phyloP scores from a whole-genome alignment of 2,329 filamentous ascomycete species.

The Elsinoe australis region DNA sequence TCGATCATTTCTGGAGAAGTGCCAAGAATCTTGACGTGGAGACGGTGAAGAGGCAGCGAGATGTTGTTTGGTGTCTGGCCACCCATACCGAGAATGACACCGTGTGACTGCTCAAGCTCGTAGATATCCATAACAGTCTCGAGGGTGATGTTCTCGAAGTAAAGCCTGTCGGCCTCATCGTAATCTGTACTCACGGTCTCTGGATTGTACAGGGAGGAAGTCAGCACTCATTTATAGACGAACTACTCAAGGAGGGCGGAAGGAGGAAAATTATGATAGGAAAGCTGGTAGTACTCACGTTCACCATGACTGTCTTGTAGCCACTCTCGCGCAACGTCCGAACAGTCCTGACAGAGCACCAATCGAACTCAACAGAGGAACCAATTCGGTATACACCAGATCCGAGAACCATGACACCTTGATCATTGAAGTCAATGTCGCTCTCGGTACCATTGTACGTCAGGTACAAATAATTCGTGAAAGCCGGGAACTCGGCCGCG shows the following conservation, averaged over 20 bases:
- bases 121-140: constrained; percentile 93
- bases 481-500: constrained; percentile 88
- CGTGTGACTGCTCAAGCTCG: constrained; percentile 70
- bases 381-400: constrained; percentile 96
- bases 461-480: constrained; percentile 91
- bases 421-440: constrained; percentile 77
- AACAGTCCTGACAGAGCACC: constrained; percentile 93
- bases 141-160: constrained; percentile 91
- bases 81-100: constrained; percentile 91
- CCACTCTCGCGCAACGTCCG: constrained; percentile 76
- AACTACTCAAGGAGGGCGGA: constrained; percentile 15
- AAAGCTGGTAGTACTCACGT: constrained; percentile 35
- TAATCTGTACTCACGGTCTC: constrained; percentile 76
- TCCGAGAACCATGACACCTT: constrained; percentile 91
- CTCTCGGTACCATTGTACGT: constrained; percentile 89
- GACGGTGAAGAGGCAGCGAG: constrained; percentile 75
- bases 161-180: constrained; percentile 86
- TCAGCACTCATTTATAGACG: neutral
- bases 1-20: constrained; percentile 99
- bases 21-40: constrained; percentile 86
- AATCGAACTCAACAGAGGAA: constrained; percentile 97
- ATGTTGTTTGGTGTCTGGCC: constrained; percentile 98
- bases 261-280: constrained; percentile 9
- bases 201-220: constrained; percentile 57
- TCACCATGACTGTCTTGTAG: constrained; percentile 94